These are phyloP conservation scores for Pythium insidiosum DNA, from an alignment of 352 stramenopile species.

Conservation along the genomic window DNA sequence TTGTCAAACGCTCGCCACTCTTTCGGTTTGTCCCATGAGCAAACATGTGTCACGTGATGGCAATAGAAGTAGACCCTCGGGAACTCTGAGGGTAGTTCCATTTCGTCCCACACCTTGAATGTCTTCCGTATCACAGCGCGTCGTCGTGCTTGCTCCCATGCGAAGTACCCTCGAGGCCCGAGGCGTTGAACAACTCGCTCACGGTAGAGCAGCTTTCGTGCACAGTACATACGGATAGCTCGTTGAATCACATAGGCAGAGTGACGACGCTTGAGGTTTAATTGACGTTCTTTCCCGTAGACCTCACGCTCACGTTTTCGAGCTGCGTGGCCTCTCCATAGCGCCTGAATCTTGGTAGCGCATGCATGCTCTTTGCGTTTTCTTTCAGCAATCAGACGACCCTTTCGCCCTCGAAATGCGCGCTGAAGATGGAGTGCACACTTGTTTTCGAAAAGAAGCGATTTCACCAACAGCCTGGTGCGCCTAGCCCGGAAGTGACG, in stretches of 20 bases:
- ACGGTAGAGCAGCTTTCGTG: constrained; percentile 26
- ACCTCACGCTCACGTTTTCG: constrained; percentile 23
- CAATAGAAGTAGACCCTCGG: constrained; percentile 61
- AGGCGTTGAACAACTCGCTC: constrained; percentile 35
- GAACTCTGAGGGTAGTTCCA: constrained; percentile 37
- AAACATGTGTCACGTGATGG: constrained; percentile 56
- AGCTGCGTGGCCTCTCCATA: constrained; percentile 26
- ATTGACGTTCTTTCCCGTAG: constrained; percentile 10
- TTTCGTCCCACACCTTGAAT: constrained; percentile 74
- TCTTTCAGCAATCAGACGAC: constrained; percentile 21
- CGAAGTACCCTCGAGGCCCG: constrained; percentile 48
- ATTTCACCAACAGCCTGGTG: constrained; percentile 30
- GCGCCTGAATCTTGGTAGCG: constrained; percentile 43
- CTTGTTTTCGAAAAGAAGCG: constrained; percentile 50
- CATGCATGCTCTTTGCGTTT: constrained; percentile 25
- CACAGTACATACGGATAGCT: constrained; percentile 39
- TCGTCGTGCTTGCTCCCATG: constrained; percentile 37
- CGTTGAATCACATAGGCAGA: constrained; percentile 42
- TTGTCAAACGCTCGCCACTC: constrained; percentile 43
- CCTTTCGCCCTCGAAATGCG: constrained; percentile 49
- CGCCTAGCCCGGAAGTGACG: constrained; percentile 42
- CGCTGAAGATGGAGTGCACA: constrained; percentile 51
- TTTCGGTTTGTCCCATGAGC: constrained; percentile 56
- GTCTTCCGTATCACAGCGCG: constrained; percentile 21
- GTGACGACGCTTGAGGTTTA: constrained; percentile 14